Base-by-base conservation (phyloP, 2,329 filamentous ascomycete genomes). In the Ceratocystis albifundus region DNA sequence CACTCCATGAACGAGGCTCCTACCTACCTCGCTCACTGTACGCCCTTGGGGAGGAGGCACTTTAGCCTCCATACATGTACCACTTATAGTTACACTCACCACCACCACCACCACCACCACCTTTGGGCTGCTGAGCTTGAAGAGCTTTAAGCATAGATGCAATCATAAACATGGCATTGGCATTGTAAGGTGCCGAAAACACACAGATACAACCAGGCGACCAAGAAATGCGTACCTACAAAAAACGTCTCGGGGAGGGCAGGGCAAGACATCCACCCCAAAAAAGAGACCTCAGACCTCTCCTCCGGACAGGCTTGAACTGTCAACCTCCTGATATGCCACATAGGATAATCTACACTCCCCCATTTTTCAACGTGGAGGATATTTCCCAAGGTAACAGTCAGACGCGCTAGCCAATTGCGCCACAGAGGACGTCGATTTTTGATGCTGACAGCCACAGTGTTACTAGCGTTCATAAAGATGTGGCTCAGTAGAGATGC, bases 381-480 rank as follows among this genome's bases (percentile, higher is more conserved):
- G 22, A 15, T 7, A 15, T 15, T 5, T n/a, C 25, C 2, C 53
- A 6, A n/a, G 20, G 62, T 81, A 82, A 82, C 80, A 82, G 80
- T 81, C 80, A 78, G 76, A 82, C 80, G 80, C 80, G 79, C 80
- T 82, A 82, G 78, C 80, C 80, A 81, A 79, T 72, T 77, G 76
- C 69, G 76, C 75, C 75, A 84, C 79, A 4, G 41, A 67, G 66
- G 62, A 67, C 28, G 55, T 59, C 32, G 28, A 36, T n/a, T 59
- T 59, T 59, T 36, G 55, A 10, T 59, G 28, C 55, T 59, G 25
- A 59, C 53, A 32, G 53, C 22, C 48, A 20, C 28, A 32, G 17
- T 2, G 12, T 36, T 36, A 4, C 7, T n/a, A 20, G 55, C 6
- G 15, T 20, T 59, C 53, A 32, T 32, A 10, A 17, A 53, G 22